Evolutionary conservation across 768 basidiomycete genomes (phyloP), one percentile per base, ranked within the genome.

Genomic region (Pholiota conissans): DNA sequence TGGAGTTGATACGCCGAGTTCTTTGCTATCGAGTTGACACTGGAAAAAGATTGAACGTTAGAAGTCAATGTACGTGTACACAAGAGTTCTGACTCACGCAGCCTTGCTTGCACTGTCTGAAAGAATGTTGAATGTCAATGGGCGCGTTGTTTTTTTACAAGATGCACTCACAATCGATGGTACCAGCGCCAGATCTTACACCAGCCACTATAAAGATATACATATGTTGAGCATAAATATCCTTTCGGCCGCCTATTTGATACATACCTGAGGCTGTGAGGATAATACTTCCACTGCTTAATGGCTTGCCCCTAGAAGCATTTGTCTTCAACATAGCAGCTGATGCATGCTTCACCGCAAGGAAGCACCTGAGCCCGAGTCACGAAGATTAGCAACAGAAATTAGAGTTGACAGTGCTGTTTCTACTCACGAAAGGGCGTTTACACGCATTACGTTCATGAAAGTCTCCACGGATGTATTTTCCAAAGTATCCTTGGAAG

Each of bases 51-150:
- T 22, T 39, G 48, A 58, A 26, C 10, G 28, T 37, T 13, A 49
- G 26, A 11, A 11, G 10, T 2, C 20, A 20, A 24, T 13, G 30
- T 28, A 8, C 54, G 24, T 47, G 18, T 24, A 30, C n/a, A 32
- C 18, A 8, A 53, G 6, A 27, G 53, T 32, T 42, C 37, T 58
- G 11, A 76, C 87, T 74, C 67, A 94, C 93, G 93, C 93, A 29
- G 94, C 91, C 77, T 97, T 97, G 64, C 90, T 91, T 51, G 93
- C 93, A 64, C 92, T 94, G 65, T 96, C 94, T 89, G 70, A 42
- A 49, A 14, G 30, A 49, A 59, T 10, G 32, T 39, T 49, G 45
- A 14, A 50, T 30, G 16, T 28, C 22, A 35, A 34, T 53, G 48
- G 16, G 20, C 16, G 37, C 9, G n/a, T n/a, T n/a, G n/a, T n/a